Base-by-base conservation (phyloP, 1,284 basidiomycete species). In the Erythrobasidium hasegawianum region DNA sequence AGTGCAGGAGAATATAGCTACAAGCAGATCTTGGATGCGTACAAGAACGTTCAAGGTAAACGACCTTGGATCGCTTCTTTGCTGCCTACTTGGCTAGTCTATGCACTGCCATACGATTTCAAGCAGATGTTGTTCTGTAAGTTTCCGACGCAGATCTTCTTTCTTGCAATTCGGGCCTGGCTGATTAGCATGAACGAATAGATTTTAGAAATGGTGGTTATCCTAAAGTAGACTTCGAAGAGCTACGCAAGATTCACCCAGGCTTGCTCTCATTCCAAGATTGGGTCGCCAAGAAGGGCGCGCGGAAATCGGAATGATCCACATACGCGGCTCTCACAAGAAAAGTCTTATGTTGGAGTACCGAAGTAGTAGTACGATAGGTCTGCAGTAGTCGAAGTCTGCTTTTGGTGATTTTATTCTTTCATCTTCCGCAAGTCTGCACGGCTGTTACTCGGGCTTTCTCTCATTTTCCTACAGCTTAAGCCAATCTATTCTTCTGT, bases 41-140 rank as follows among this genome's bases (percentile, higher is more conserved):
- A 59, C 20, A 20, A n/a, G 20, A 22, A 22, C 20, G 57, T 29
- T 3, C 57, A 59, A 20, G 57, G 57, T 5, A 14, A n/a, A 14
- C n/a, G 27, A 22, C 57, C 57, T 14, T 59, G 57, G 57, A 27
- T 59, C 43, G 57, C 57, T n/a, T 45, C 39, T 41, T 59, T 13
- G n/a, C 27, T 41, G 11, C 57, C 57, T 24, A 5, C 18, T 10
- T 47, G n/a, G 27, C 26, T 59, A 14, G 57, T 59, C 14, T 40
- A 59, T 27, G 26, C 26, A 11, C 20, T 59, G 20, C 57, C 57
- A 3, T 22, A 45, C 57, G 41, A 43, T 13, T 47, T 59, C 40
- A 59, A 59, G 41, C 38, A 59, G 20, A 59, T 59, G 57, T 45
- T 59, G 57, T 40, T 59, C 13, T 59, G 24, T 40, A 33, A 54